Evolutionary conservation across 2,329 filamentous ascomycete genomes (phyloP).

Genomic region (Pseudocercospora eumusae): DNA sequence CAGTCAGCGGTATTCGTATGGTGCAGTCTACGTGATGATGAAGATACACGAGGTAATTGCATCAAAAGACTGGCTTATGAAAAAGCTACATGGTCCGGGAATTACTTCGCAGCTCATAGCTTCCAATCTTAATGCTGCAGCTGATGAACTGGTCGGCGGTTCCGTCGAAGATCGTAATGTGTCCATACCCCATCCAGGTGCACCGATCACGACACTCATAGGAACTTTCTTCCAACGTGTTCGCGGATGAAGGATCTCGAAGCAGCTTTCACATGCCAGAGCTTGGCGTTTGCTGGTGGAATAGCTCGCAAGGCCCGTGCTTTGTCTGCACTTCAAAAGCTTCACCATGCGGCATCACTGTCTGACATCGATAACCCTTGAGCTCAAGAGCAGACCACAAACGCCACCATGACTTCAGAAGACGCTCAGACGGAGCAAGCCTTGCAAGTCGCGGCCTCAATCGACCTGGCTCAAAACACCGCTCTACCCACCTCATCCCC

Average conservation of each 20-base stretch:
- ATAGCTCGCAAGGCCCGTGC: background rate
- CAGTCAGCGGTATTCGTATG: background rate
- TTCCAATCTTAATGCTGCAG: background rate
- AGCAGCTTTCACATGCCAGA: background rate
- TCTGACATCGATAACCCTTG: background rate
- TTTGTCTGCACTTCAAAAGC: background rate
- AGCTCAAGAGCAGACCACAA: background rate
- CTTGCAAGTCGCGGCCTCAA: background rate
- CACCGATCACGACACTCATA: background rate
- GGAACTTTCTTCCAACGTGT: background rate
- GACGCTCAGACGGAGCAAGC: background rate
- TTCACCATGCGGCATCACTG: background rate
- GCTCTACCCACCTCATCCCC: background rate
- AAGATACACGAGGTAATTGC: background rate
- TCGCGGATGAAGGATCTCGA: background rate
- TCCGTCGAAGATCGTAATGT: background rate
- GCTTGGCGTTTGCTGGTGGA: conserved; percentile 2
- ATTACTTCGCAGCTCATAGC: background rate
- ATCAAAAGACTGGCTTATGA: background rate
- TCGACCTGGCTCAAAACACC: background rate
- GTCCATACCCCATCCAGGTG: background rate
- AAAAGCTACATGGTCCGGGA: background rate
- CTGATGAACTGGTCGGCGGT: background rate
- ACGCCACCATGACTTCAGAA: background rate
- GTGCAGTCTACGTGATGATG: background rate